Base-by-base conservation (phyloP, 805 yeast species). In the Cyberlindnera amylophila region DNA sequence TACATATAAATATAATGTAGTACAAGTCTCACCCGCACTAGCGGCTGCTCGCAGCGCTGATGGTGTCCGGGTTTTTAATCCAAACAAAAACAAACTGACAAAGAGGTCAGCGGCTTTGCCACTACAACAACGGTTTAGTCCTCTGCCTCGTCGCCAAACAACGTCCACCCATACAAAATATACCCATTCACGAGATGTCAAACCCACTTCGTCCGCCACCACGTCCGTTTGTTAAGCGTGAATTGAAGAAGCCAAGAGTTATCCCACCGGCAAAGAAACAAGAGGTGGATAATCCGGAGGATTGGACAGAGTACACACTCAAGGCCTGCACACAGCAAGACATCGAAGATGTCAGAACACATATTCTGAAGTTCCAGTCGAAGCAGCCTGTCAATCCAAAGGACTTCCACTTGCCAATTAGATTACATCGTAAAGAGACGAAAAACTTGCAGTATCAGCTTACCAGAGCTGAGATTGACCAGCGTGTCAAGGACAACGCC, bases 371-470 rank as follows among this genome's bases (percentile, higher is more conserved):
- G 62, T 88, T 91, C 57, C 95, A 84, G 56, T 72, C 85, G 27
- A 79, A 79, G 45, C 75, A 77, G 53, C 72, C 75, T 34, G 82
- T 93, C 28, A 87, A 87, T 49, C 91, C 93, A 10, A 80, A 81
- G 47, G 35, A 21, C 2, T 93, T 91, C 61, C 81, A 79, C 42
- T 75, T 76, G 45, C 99, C 99, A 0, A 82, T 90, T 15, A 70
- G 96, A 53, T 67, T 91, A 58, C 97, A 90, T 62, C 74, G 98
- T 53, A 90, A 91, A 59, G 98, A 91, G 63, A 96, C 99, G 1
- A 78, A 88, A 57, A 86, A 87, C 59, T 69, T 91, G 58, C 96
- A 90, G 61, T 86, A 86, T 58, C 95, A 88, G 62, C 69, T 88
- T 53, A 81, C 90, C 2, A 66, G 89, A 54, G 79, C 82, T 44